Percentiles rank a stretch among this genome's conserved stretches.
Conservation (phyloP, 306 rosid species). For the Quercus dentata region DNA sequence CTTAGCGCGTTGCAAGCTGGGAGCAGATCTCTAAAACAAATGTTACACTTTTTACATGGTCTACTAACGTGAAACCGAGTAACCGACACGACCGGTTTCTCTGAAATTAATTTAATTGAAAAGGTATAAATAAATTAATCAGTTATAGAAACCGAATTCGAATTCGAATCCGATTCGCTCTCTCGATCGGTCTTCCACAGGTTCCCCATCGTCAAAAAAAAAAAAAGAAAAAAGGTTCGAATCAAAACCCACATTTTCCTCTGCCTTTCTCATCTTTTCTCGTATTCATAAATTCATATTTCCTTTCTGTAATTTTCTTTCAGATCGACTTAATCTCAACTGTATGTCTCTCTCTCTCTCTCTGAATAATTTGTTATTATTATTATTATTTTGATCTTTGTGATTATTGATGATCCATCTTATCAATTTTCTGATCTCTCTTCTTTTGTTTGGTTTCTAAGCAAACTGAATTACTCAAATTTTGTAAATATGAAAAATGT, state of each 20-base stretch:
- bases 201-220: no score
- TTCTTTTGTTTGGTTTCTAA: background rate
- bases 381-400: background rate
- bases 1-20: no score
- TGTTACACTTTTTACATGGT: no score
- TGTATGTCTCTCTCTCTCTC: background rate
- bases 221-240: background rate
- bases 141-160: no score
- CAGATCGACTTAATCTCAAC: slow-evolving; percentile 19
- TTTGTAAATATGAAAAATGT: background rate
- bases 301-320: background rate
- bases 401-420: background rate
- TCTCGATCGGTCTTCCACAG: background rate
- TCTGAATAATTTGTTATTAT: background rate
- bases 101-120: background rate
- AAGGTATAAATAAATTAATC: background rate
- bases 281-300: background rate
- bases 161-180: background rate
- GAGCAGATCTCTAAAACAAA: no score
- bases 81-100: background rate
- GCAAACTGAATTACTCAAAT: background rate
- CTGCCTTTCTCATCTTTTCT: background rate
- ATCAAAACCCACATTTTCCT: background rate
- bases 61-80: background rate
- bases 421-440: background rate